Percentiles rank a stretch among this genome's conserved stretches.
Evolutionary conservation across 2,329 filamentous ascomycete genomes (phyloP).

Genomic region (Calonectria pteridis): DNA sequence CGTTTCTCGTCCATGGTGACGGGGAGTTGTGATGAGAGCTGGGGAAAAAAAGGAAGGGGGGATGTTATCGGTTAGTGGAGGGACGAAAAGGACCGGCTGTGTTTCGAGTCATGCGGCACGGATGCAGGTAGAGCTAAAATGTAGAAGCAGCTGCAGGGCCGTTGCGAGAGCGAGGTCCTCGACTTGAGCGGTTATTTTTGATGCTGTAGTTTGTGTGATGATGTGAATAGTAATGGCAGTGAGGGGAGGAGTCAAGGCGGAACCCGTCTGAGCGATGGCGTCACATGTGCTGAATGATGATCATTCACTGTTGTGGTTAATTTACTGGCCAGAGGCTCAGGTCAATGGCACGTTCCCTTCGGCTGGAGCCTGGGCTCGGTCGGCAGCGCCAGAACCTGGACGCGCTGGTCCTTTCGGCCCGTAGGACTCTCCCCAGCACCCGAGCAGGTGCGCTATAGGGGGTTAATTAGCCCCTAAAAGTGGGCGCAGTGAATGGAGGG

Average conservation of each 20-base stretch:
- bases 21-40: not conserved
- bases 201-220: not conserved
- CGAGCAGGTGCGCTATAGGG: not conserved
- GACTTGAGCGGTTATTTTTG: not conserved
- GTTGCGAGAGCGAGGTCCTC: not conserved
- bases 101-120: constrained; percentile 10
- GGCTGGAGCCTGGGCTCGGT: not conserved
- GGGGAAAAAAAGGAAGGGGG: constrained; percentile 16
- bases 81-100: constrained; percentile 1
- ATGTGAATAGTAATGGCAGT: not conserved
- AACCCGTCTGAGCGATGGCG: constrained; percentile 1
- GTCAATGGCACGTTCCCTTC: not conserved
- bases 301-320: not conserved
- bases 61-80: constrained; percentile 8
- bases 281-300: constrained; percentile 9
- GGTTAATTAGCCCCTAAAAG: constrained; percentile 4
- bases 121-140: not conserved
- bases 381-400: not conserved
- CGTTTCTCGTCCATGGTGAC: constrained; percentile 50
- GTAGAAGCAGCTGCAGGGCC: not conserved
- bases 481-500: not conserved
- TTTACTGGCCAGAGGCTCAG: constrained; percentile 2
- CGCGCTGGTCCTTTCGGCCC: not conserved
- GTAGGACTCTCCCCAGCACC: not conserved
- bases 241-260: not conserved